A percentile compares a stretch with the other conserved stretches of the same genome.
phyloP scores from a whole-genome alignment of 1,284 basidiomycete species.

The Apiotrichum gamsii region DNA sequence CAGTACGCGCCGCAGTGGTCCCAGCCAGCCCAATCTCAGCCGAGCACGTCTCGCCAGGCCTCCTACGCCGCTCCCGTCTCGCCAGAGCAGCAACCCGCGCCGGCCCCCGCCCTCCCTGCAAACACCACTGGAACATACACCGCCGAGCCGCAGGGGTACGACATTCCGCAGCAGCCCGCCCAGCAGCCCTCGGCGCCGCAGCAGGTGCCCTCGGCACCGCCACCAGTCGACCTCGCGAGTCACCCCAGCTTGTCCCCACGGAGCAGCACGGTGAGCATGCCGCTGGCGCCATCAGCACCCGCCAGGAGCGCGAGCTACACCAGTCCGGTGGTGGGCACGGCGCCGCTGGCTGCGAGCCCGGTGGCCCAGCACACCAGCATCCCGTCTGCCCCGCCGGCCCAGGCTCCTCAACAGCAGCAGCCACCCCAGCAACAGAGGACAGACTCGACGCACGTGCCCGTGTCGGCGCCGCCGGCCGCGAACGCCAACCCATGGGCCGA shows the following conservation, averaged over 20 bases:
- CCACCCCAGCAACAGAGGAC: too few species aligned
- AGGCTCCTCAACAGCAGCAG: neutral
- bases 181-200: conserved; percentile 4
- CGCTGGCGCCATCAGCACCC: conserved; percentile 24
- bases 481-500: neutral
- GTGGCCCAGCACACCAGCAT: neutral
- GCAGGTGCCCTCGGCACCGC: conserved; percentile 14
- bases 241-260: conserved; percentile 23
- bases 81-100: neutral
- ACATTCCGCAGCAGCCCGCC: neutral
- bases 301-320: conserved; percentile 5
- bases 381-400: neutral
- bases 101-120: neutral
- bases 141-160: conserved; percentile 11
- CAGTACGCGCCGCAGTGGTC: conserved; percentile 5
- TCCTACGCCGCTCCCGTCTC: conserved; percentile 10
- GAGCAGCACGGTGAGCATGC: conserved; percentile 32
- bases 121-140: conserved; percentile 11
- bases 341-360: neutral
- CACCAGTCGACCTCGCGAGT: conserved; percentile 25
- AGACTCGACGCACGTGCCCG: neutral
- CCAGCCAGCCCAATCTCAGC: neutral
- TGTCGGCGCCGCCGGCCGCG: neutral
- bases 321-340: neutral
- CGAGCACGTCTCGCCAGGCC: conserved; percentile 16